Percentiles rank a stretch among this genome's conserved stretches.
These are phyloP conservation scores for Pleurotus ostreatus DNA, from an alignment of 768 basidiomycete genomes.

Conservation along the genomic window DNA sequence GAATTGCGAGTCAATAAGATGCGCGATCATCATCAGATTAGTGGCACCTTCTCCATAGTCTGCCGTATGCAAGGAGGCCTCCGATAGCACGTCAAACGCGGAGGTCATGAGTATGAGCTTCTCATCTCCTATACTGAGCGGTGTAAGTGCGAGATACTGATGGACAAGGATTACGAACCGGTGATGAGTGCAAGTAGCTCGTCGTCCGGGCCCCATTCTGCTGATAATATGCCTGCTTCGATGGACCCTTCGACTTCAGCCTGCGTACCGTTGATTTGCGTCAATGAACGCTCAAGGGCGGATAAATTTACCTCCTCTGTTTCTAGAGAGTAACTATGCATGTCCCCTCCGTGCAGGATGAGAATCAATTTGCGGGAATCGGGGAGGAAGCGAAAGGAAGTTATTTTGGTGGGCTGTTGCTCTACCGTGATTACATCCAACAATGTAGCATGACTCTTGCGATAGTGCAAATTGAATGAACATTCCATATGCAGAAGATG, in stretches of 20 bases:
- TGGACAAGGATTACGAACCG: conserved; percentile 36
- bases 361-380: conserved; percentile 66
- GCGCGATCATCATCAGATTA: background rate
- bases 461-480: too few relatives aligned
- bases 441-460: too few relatives aligned
- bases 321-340: conserved; percentile 60
- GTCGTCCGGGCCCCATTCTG: conserved; percentile 91
- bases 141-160: background rate
- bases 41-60: conserved; percentile 83
- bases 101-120: conserved; percentile 88
- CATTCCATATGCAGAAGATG: too few relatives aligned
- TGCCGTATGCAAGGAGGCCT: conserved; percentile 61
- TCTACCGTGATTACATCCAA: too few relatives aligned
- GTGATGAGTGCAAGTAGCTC: conserved; percentile 80
- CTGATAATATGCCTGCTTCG: conserved; percentile 78
- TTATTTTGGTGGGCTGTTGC: conserved; percentile 34
- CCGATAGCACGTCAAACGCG: conserved; percentile 84
- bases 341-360: conserved; percentile 78
- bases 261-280: conserved; percentile 31
- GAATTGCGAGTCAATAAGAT: conserved; percentile 9
- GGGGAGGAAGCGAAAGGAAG: conserved; percentile 65
- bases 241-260: conserved; percentile 83
- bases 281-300: background rate
- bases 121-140: conserved; percentile 47
- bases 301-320: conserved; percentile 43